These are phyloP conservation scores for Hymenotorrendiella dingleyae DNA, from an alignment of 2,329 filamentous ascomycete genomes.

Conservation along the genomic window DNA sequence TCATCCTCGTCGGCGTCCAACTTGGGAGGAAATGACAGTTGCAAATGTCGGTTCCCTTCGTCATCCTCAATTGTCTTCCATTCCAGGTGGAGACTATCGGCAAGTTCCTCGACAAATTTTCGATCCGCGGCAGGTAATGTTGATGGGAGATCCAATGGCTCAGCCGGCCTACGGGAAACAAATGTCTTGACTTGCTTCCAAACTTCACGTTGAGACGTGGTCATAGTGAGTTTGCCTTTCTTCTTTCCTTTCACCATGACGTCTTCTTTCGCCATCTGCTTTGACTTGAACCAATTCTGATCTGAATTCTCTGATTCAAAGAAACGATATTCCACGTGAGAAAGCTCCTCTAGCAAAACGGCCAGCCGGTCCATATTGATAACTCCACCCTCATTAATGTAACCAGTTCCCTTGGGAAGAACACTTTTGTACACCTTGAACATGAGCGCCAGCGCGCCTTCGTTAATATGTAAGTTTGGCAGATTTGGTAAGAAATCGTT, in stretches of 20 bases:
- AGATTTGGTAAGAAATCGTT: conserved; percentile 98
- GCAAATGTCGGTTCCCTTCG: conserved; percentile 59
- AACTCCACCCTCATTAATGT: conserved; percentile 91
- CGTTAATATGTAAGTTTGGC: conserved; percentile 95
- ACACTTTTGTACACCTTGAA: conserved; percentile 93
- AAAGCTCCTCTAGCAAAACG: conserved; percentile 74
- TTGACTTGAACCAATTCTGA: conserved; percentile 86
- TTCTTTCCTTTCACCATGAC: conserved; percentile 53
- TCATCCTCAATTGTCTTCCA: conserved; percentile 61
- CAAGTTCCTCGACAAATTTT: conserved; percentile 86
- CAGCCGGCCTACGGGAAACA: conserved; percentile 60
- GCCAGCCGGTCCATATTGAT: conserved; percentile 81
- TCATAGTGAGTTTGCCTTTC: conserved; percentile 70
- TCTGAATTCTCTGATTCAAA: conserved; percentile 89
- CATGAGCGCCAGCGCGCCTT: conserved; percentile 94
- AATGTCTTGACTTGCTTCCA: conserved; percentile 81
- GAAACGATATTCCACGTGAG: conserved; percentile 83
- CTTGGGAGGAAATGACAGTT: conserved; percentile 50
- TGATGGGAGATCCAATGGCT: conserved; percentile 68
- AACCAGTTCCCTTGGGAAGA: conserved; percentile 80
- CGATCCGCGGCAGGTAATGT: conserved; percentile 76
- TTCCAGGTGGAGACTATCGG: conserved; percentile 59
- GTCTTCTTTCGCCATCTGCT: conserved; percentile 66
- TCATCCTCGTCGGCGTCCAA: conserved; percentile 46
- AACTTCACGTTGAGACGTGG: conserved; percentile 72